A percentile compares a stretch with the other conserved stretches of the same genome.
Evolutionary conservation across 805 yeast genomes (phyloP).

Genomic region (Candida gorgasii): DNA sequence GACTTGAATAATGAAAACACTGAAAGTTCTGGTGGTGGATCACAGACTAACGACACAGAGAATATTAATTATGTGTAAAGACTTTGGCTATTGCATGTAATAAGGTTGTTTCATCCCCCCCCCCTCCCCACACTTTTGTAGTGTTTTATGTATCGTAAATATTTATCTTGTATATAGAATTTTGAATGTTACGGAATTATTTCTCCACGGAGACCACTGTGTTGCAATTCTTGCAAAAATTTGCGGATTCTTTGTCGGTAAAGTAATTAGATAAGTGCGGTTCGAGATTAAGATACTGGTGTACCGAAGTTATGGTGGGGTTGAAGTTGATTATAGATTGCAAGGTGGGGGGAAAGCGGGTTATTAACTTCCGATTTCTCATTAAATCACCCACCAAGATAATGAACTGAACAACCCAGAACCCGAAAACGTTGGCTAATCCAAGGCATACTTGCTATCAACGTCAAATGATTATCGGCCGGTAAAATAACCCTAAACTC

Average conservation of each 20-base stretch:
- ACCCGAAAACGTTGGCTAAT: no score
- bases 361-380: background rate
- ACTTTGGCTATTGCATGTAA: no score
- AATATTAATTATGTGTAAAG: background rate
- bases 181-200: background rate
- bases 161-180: slow-evolving; percentile 1
- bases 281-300: background rate
- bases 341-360: background rate
- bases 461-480: no score
- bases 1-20: background rate
- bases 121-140: no score
- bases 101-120: no score
- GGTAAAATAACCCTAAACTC: no score
- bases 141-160: no score
- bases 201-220: background rate
- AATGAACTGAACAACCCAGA: no score
- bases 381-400: background rate
- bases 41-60: background rate
- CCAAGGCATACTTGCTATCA: no score
- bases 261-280: background rate
- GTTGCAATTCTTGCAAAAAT: background rate
- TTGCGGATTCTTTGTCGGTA: background rate
- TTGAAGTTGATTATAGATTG: background rate
- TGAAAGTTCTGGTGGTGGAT: background rate
- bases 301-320: slow-evolving; percentile 1